Evolutionary conservation across 768 basidiomycete genomes (phyloP).

Genomic region (Tylopilus felleus): DNA sequence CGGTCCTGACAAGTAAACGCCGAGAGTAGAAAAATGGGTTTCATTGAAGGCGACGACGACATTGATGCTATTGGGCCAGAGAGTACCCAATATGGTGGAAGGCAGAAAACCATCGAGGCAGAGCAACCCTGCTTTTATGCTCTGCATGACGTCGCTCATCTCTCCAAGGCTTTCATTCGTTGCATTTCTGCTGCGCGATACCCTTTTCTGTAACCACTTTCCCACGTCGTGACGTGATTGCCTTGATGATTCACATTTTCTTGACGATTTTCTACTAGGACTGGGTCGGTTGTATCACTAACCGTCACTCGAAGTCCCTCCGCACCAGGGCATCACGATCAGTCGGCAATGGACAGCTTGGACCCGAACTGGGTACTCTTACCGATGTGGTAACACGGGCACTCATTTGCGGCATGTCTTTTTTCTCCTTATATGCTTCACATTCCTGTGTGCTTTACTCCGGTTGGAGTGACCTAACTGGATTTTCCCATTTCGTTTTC

Average conservation of each 20-base stretch:
- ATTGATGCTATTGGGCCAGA: not conserved
- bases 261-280: not conserved
- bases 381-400: not conserved
- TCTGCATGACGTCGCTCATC: constrained; percentile 5
- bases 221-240: not conserved
- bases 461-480: not conserved
- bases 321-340: not conserved
- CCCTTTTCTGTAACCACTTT: not conserved
- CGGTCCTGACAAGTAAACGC: not conserved
- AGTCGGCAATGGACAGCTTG: not conserved
- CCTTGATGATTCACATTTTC: not conserved
- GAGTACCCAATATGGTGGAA: not conserved
- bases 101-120: not conserved
- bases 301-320: not conserved
- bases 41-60: not conserved
- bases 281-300: not conserved
- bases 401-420: no score
- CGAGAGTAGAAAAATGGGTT: not conserved
- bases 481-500: not conserved
- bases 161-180: not conserved
- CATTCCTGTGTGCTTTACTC: not conserved
- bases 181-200: no score
- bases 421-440: not conserved
- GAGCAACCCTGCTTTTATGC: constrained; percentile 1
- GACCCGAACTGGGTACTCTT: not conserved